phyloP scores from a whole-genome alignment of 345 rosid genomes.

The Erodium maritimum region DNA sequence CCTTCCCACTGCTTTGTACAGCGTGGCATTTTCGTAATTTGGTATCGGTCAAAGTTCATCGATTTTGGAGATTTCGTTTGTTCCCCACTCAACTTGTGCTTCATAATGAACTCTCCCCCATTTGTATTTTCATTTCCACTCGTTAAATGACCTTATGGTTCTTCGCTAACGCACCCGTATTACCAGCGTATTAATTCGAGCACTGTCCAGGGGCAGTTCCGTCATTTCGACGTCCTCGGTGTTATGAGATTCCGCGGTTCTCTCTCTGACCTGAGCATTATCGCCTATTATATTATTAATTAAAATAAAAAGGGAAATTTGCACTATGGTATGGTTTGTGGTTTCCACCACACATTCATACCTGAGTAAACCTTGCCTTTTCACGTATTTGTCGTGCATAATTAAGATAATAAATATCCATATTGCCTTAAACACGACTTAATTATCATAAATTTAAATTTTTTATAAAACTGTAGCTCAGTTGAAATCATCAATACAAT shows the following conservation, averaged over 20 bases:
- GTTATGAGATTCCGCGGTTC: neutral
- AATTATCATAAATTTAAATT: too few species aligned
- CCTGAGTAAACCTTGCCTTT: too few species aligned
- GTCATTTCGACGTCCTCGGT: neutral
- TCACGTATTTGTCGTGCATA: too few species aligned
- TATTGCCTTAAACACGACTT: too few species aligned
- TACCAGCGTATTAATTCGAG: neutral
- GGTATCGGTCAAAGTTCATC: slow-evolving; percentile 38
- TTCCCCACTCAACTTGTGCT: neutral
- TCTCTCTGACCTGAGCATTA: neutral
- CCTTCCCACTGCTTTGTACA: too few species aligned
- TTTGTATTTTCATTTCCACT: too few species aligned
- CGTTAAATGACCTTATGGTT: neutral
- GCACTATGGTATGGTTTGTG: neutral
- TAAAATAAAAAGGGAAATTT: too few species aligned
- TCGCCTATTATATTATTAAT: neutral
- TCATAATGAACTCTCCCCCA: neutral
- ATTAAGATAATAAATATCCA: too few species aligned
- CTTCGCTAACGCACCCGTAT: neutral
- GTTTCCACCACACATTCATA: too few species aligned
- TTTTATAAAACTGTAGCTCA: too few species aligned
- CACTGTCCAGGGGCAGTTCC: neutral
- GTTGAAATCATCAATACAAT: too few species aligned
- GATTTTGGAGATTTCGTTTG: slow-evolving; percentile 24
- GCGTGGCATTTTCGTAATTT: slow-evolving; percentile 18